Evolutionary conservation across 352 stramenopile species (phyloP), one percentile per base, ranked within the genome.

Genomic region (Pythium guiyangense): DNA sequence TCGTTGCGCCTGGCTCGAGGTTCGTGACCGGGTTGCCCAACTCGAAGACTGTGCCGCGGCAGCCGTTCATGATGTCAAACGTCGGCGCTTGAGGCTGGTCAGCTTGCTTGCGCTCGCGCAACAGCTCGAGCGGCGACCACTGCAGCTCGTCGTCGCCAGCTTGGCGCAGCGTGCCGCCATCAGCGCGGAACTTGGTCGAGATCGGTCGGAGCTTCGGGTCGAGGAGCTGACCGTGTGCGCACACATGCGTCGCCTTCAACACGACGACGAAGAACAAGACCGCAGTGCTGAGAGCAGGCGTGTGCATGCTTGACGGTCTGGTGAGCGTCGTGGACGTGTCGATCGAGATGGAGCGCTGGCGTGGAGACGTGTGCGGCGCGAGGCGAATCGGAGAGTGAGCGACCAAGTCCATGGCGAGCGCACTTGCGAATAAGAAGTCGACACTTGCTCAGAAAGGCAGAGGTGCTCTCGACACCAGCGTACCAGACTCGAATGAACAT

Each of bases 11-110:
- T 10, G 69, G 58, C 52, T 64, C 50, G 59, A 86, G 63, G 43
- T 68, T 64, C 27, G 73, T 82, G 45, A 86, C 65, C 34, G 69
- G 68, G 52, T 77, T 74, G 14, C 31, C 57, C 4, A 50, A 56
- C 50, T 86, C 76, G 64, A 81, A 83, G 35, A 84, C 70, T 44
- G 79, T 73, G 31, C 73, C 76, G 25, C 76, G 73, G 52, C 73
- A 86, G 3, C 76, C 76, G 62, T 86, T 86, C 66, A 72, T 74
- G 29, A 86, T 71, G 52, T 79, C 70, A 57, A 84, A 86, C 37
- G 69, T 79, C 27, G 63, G 54, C 17, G 66, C 69, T 1, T 59
- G 69, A 0, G 76, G 76, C 25, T 74, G 62, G 43, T 74, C 73
- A 4, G 64, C 52, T 42, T 86, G 76, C 49, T 69, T 76, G 40